A percentile compares a stretch with the other conserved stretches of the same genome.
These are phyloP conservation scores for Mycena crocata DNA, from an alignment of 768 basidiomycete species.

Conservation along the genomic window DNA sequence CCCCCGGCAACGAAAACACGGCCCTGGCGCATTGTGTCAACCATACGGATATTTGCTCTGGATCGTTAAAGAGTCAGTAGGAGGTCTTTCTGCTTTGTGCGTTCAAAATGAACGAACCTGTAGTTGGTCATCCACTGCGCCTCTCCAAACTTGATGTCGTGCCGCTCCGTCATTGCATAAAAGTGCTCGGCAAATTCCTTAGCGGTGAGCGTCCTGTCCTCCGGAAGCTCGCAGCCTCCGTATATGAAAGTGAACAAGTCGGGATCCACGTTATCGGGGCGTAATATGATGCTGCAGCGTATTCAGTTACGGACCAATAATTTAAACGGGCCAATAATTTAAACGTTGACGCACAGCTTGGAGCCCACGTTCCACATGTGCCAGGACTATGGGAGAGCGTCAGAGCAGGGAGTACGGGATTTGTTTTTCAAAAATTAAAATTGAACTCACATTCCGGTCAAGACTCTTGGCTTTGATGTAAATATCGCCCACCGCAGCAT, in stretches of 20 bases:
- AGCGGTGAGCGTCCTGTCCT: conserved; percentile 24
- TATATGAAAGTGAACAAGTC: conserved; percentile 3
- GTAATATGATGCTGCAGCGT: neutral
- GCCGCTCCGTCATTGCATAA: conserved; percentile 39
- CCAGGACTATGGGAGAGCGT: conserved; percentile 33
- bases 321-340: neutral
- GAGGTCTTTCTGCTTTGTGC: neutral
- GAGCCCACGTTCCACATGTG: conserved; percentile 36
- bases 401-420: neutral
- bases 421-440: too few relatives aligned
- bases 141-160: conserved; percentile 46
- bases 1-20: conserved; percentile 63
- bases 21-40: conserved; percentile 51
- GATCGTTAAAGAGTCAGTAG: conserved; percentile 28
- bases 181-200: conserved; percentile 45
- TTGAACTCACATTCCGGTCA: conserved; percentile 40
- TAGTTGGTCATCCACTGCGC: conserved; percentile 40
- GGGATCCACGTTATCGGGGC: neutral
- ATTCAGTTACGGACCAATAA: neutral
- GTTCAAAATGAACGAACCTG: conserved; percentile 32
- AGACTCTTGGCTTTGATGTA: conserved; percentile 42
- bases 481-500: conserved; percentile 50
- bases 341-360: conserved; percentile 18
- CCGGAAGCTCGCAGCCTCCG: conserved; percentile 17
- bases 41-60: conserved; percentile 62